Evolutionary conservation across 352 stramenopile species (phyloP).

Genomic region (Pythium phragmiticola): DNA sequence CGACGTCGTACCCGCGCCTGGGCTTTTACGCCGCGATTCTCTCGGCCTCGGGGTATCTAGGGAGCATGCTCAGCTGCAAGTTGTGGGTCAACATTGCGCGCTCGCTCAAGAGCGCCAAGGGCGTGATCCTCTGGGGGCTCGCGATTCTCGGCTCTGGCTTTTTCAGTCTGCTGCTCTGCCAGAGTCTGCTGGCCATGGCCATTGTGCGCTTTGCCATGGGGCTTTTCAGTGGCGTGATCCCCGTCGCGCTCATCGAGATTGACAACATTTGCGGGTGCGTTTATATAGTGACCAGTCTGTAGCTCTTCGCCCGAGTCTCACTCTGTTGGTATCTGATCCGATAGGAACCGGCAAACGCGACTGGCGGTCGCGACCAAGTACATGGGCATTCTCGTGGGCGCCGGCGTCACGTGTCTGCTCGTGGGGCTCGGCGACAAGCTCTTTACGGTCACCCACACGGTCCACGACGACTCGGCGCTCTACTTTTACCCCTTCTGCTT

Average conservation of each 20-base stretch:
- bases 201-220: slow-evolving; percentile 77
- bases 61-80: slow-evolving; percentile 66
- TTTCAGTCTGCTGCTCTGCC: slow-evolving; percentile 75
- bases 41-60: slow-evolving; percentile 61
- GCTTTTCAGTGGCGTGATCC: slow-evolving; percentile 69
- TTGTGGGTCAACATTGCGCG: slow-evolving; percentile 79
- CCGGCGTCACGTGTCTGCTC: slow-evolving; percentile 48
- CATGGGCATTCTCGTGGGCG: slow-evolving; percentile 58
- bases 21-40: slow-evolving; percentile 80
- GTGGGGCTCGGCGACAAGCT: slow-evolving; percentile 51
- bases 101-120: slow-evolving; percentile 74
- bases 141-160: slow-evolving; percentile 63
- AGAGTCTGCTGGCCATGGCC: slow-evolving; percentile 73
- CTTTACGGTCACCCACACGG: slow-evolving; percentile 35
- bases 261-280: slow-evolving; percentile 77
- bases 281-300: background rate
- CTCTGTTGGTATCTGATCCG: background rate
- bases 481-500: slow-evolving; percentile 82
- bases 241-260: slow-evolving; percentile 76
- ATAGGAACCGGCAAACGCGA: slow-evolving; percentile 61
- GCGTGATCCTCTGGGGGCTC: slow-evolving; percentile 79
- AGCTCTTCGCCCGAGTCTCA: background rate
- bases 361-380: slow-evolving; percentile 64
- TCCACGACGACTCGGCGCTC: slow-evolving; percentile 46
- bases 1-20: slow-evolving; percentile 65